Percentiles rank a stretch among this genome's conserved stretches.
phyloP scores from a whole-genome alignment of 148 eudicot species.

The Heliosperma pusillum region DNA sequence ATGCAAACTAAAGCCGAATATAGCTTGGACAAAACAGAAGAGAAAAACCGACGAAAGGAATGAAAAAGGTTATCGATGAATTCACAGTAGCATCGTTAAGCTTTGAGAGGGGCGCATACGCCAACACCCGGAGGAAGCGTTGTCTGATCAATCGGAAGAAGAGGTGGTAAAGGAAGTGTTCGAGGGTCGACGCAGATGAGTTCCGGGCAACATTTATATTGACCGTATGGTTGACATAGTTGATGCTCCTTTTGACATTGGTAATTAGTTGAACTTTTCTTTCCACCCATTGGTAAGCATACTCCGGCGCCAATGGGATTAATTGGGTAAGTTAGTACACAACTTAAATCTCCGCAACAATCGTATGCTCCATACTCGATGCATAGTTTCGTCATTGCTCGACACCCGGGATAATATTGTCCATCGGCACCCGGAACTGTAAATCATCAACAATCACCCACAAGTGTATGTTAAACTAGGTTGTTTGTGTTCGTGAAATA shows the following conservation, averaged over 20 bases:
- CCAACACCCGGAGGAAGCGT: background rate
- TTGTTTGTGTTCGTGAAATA: no score
- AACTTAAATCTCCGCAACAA: slow-evolving; percentile 8
- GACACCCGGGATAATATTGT: background rate
- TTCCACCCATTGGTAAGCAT: background rate
- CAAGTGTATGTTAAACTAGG: no score
- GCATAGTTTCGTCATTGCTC: background rate
- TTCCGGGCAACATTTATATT: background rate
- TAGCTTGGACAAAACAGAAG: no score
- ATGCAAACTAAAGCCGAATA: no score
- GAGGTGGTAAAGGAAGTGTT: background rate
- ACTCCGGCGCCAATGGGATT: background rate
- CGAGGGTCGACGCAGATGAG: background rate
- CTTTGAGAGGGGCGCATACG: background rate
- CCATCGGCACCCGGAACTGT: background rate
- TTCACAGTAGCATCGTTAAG: no score
- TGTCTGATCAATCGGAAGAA: background rate
- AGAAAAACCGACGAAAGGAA: no score
- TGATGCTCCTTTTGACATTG: background rate
- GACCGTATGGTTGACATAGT: background rate
- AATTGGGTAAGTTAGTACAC: background rate
- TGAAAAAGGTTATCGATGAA: no score
- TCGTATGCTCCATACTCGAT: background rate
- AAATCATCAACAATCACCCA: background rate
- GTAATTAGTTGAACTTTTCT: background rate